These are phyloP conservation scores for Kernera saxatilis DNA, from an alignment of 345 rosid species.

Conservation along the genomic window DNA sequence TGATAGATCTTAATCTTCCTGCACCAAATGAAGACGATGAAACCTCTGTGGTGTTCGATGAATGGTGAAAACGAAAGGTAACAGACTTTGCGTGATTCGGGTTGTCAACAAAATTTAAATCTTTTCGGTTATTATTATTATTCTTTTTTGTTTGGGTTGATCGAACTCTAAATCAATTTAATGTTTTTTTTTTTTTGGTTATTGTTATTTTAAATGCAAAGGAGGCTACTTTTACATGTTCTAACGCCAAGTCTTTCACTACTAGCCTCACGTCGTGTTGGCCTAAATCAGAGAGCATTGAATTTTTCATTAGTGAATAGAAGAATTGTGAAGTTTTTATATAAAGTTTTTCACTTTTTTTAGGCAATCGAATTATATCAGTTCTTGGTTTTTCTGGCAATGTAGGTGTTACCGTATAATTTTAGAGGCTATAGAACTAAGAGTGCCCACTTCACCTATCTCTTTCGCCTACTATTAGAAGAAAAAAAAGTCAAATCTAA, in stretches of 20 bases:
- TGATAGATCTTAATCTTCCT: constrained; percentile 91
- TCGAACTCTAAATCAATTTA: constrained; percentile 8
- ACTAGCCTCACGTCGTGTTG: constrained; percentile 29
- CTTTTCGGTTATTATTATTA: constrained; percentile 10
- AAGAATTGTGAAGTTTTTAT: background rate
- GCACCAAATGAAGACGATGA: constrained; percentile 65
- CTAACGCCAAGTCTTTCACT: constrained; percentile 30
- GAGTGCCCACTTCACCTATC: constrained; percentile 29
- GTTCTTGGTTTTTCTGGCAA: background rate
- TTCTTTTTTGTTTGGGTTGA: background rate
- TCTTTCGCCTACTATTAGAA: constrained; percentile 17
- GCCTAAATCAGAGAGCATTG: constrained; percentile 27
- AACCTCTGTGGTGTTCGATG: constrained; percentile 63
- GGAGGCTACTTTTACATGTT: constrained; percentile 33
- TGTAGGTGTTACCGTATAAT: constrained; percentile 2
- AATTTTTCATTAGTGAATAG: constrained; percentile 4
- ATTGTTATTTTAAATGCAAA: constrained; percentile 17
- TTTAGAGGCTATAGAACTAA: constrained; percentile 23
- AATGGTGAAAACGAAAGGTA: constrained; percentile 25
- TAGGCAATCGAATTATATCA: background rate
- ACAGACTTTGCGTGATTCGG: constrained; percentile 29
- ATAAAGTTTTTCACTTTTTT: background rate
- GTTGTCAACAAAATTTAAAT: background rate
- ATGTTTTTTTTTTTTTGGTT: background rate
- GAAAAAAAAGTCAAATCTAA: background rate